Conservation (phyloP, 73 alveolate genomes). For the Paramecium octaurelia region DNA sequence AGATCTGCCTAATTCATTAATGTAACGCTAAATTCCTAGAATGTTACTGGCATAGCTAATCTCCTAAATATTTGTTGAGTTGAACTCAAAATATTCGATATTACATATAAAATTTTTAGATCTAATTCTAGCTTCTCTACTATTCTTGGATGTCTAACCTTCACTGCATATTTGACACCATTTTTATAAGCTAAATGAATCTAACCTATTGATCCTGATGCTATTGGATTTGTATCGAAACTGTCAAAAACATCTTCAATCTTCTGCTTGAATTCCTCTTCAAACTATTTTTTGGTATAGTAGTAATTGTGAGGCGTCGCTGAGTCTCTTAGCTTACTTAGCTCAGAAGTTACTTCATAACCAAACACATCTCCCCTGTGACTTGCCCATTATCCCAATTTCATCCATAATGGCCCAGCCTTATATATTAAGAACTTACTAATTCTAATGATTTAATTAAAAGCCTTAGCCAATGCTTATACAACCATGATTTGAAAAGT, state of each 20-base stretch:
- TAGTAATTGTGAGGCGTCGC: conserved; percentile 9
- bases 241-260: neutral
- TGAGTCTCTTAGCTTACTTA: conserved; percentile 7
- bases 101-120: neutral
- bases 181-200: neutral
- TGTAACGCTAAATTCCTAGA: conserved; percentile 14
- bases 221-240: neutral
- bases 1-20: conserved; percentile 46
- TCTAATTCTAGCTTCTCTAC: neutral
- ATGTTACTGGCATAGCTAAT: conserved; percentile 49
- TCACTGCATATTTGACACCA: neutral
- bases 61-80: neutral
- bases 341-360: neutral
- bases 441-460: neutral
- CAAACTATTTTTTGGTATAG: neutral
- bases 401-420: conserved; percentile 55
- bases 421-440: neutral
- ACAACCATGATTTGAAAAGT: neutral
- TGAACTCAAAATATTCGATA: conserved; percentile 10
- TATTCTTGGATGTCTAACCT: conserved; percentile 28
- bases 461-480: neutral
- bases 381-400: conserved; percentile 52
- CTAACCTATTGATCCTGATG: conserved; percentile 46
- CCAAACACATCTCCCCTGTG: conserved; percentile 45
- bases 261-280: neutral